These are phyloP conservation scores for Fusarium domesticum DNA, from an alignment of 2,329 filamentous ascomycete species.

Conservation along the genomic window DNA sequence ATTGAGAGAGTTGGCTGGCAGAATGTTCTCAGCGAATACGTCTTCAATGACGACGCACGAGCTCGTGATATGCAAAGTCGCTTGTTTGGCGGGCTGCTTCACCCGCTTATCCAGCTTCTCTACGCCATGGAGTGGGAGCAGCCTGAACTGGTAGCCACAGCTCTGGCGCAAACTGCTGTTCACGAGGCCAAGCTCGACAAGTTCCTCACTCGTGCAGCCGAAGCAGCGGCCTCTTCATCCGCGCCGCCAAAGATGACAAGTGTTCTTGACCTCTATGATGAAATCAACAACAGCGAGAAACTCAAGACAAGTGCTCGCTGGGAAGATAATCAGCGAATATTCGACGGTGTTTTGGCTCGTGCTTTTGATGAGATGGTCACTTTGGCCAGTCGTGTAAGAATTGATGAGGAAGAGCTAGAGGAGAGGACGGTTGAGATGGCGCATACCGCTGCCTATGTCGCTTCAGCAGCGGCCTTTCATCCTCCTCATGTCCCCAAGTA, in stretches of 20 bases:
- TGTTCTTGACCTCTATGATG: slow-evolving; percentile 57
- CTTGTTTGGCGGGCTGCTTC: slow-evolving; percentile 57
- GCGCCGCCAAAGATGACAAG: slow-evolving; percentile 16
- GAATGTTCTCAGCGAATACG: slow-evolving; percentile 59
- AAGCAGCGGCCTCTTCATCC: slow-evolving; percentile 12
- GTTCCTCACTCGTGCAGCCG: slow-evolving; percentile 55
- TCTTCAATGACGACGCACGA: slow-evolving; percentile 64
- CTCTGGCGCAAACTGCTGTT: slow-evolving; percentile 71
- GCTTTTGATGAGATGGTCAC: slow-evolving; percentile 62
- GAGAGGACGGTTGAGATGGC: slow-evolving; percentile 62
- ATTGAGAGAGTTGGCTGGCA: slow-evolving; percentile 63
- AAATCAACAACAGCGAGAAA: slow-evolving; percentile 52
- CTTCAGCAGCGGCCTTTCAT: slow-evolving; percentile 56
- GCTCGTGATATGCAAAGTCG: slow-evolving; percentile 68
- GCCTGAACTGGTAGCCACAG: slow-evolving; percentile 77
- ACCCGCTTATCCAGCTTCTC: slow-evolving; percentile 77
- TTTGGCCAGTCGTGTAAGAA: slow-evolving; percentile 57
- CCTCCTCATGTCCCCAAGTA: slow-evolving; percentile 66
- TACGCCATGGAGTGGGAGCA: slow-evolving; percentile 82
- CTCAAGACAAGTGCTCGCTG: slow-evolving; percentile 48
- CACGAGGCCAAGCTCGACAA: slow-evolving; percentile 56
- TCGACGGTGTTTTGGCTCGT: slow-evolving; percentile 64
- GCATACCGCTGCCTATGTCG: slow-evolving; percentile 54
- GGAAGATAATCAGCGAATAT: slow-evolving; percentile 61
- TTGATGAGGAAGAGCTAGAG: slow-evolving; percentile 55